Evolutionary conservation across 768 basidiomycete genomes (phyloP).

Genomic region (Boletus eberwhitei): DNA sequence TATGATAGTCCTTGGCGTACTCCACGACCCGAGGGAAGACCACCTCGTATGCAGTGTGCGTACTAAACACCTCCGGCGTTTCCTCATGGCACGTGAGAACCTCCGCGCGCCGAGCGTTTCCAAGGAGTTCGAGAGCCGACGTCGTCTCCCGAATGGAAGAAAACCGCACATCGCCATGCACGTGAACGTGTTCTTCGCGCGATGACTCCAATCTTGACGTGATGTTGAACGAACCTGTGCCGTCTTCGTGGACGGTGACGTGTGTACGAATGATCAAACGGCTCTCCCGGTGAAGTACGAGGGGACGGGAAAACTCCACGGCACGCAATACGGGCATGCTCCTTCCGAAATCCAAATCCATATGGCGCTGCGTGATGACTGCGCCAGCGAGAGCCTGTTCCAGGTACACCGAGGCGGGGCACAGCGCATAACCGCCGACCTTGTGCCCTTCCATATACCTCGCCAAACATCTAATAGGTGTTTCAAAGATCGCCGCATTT

Average conservation of each 20-base stretch:
- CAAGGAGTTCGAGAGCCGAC: conserved; percentile 31
- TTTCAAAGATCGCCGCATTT: conserved; percentile 50
- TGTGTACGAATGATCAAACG: conserved; percentile 36
- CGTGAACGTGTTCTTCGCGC: conserved; percentile 38
- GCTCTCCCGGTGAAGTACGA: conserved; percentile 43
- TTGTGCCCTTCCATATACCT: conserved; percentile 51
- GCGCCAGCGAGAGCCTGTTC: conserved; percentile 53
- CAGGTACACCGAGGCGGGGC: conserved; percentile 65
- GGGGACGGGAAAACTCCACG: conserved; percentile 50
- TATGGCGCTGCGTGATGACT: conserved; percentile 33
- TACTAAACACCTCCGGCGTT: conserved; percentile 47
- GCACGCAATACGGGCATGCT: conserved; percentile 38
- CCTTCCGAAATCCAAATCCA: conserved; percentile 32
- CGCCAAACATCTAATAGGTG: conserved; percentile 43
- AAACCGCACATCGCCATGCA: conserved; percentile 45
- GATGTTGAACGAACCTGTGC: conserved; percentile 44
- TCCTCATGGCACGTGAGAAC: conserved; percentile 27
- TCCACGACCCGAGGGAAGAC: conserved; percentile 68
- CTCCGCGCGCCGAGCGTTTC: conserved; percentile 33
- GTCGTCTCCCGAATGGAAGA: conserved; percentile 30
- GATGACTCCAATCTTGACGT: conserved; percentile 37
- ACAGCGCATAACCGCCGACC: conserved; percentile 54
- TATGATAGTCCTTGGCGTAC: conserved; percentile 56
- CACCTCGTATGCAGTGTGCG: conserved; percentile 57
- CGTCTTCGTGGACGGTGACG: conserved; percentile 36